Conservation (phyloP, 768 basidiomycete species). For the Mycena epipterygia region DNA sequence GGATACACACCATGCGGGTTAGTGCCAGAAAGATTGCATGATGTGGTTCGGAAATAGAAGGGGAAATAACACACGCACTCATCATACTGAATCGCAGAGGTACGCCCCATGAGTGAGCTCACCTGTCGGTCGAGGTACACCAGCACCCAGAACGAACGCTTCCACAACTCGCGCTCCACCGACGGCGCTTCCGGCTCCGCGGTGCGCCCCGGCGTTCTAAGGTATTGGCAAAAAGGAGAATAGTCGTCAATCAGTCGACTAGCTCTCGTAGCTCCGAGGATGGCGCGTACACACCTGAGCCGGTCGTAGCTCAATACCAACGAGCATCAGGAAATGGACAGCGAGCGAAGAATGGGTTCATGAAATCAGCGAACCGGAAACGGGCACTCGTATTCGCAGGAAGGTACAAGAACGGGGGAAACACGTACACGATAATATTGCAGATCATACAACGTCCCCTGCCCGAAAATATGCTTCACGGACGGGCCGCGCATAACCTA, state of each 20-base stretch:
- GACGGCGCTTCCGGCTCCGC: slow-evolving; percentile 48
- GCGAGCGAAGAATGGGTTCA: slow-evolving; percentile 61
- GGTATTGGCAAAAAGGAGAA: no score
- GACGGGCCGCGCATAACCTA: no score
- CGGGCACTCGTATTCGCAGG: no score
- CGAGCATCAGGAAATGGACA: slow-evolving; percentile 69
- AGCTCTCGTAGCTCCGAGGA: no score
- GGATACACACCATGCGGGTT: no score
- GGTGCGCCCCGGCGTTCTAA: slow-evolving; percentile 83
- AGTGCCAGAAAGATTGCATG: no score
- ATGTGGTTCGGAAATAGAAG: background rate
- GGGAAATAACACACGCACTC: slow-evolving; percentile 65
- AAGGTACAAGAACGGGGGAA: slow-evolving; percentile 19
- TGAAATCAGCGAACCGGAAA: no score
- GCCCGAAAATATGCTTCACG: no score
- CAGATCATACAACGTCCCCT: slow-evolving; percentile 77
- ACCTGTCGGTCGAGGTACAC: slow-evolving; percentile 57
- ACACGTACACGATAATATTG: slow-evolving; percentile 70
- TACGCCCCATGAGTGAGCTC: slow-evolving; percentile 73
- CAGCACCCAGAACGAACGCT: slow-evolving; percentile 71
- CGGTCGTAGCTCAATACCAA: slow-evolving; percentile 56
- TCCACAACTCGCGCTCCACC: slow-evolving; percentile 80
- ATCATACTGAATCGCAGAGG: slow-evolving; percentile 79
- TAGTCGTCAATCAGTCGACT: no score
- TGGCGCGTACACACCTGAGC: no score